A percentile compares a stretch with the other conserved stretches of the same genome.
Conservation (phyloP, 2,329 filamentous ascomycete genomes). For the Nemania sp. region DNA sequence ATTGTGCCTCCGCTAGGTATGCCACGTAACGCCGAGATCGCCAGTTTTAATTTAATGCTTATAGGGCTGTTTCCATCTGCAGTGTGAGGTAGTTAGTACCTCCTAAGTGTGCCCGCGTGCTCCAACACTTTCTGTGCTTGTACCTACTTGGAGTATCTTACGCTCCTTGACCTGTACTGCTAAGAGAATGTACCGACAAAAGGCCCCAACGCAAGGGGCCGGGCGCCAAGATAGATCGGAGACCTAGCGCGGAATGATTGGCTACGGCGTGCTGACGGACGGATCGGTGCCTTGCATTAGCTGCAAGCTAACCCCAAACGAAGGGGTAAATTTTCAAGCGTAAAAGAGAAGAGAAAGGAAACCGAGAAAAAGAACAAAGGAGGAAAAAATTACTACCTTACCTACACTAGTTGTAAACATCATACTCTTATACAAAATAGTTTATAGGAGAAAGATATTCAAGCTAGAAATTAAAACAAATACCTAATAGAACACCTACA, state of each 20-base stretch:
- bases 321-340: constrained; percentile 15
- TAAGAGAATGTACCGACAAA: no score
- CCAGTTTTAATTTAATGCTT: background rate
- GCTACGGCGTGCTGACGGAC: constrained; percentile 18
- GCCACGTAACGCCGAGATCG: constrained; percentile 16
- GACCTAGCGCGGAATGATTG: constrained; percentile 1
- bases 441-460: no score
- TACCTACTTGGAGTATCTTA: no score
- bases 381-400: background rate
- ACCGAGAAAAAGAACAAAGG: background rate
- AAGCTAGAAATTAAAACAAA: no score
- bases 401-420: background rate
- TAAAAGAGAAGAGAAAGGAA: constrained; percentile 1
- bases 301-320: background rate
- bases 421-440: background rate
- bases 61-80: no score
- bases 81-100: no score
- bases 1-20: no score
- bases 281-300: constrained; percentile 30
- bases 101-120: no score
- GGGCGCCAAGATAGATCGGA: background rate
- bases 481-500: no score
- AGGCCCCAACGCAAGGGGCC: background rate
- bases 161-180: no score
- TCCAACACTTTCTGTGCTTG: no score